These are phyloP conservation scores for Actinomortierella ambigua DNA, from an alignment of 371 early-diverging fungal genomes.

Conservation along the genomic window DNA sequence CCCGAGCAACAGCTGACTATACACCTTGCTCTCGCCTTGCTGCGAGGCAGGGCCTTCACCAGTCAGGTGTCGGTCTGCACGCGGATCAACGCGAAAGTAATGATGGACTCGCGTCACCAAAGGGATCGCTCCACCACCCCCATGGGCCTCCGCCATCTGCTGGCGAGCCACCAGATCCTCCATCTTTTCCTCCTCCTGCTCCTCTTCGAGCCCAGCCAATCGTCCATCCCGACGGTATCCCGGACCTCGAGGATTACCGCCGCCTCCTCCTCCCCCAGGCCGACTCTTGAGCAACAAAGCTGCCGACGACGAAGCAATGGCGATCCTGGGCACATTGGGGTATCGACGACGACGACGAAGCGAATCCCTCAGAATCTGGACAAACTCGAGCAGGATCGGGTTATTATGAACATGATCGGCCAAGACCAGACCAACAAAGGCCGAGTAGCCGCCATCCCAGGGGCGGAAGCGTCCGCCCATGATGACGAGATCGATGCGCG, in stretches of 20 bases:
- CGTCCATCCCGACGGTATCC: too few species aligned
- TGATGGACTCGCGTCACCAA: constrained; percentile 35
- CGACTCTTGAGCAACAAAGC: too few species aligned
- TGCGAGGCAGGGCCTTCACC: constrained; percentile 10
- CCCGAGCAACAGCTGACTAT: too few species aligned
- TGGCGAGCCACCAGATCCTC: constrained; percentile 20
- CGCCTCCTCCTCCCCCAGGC: too few species aligned
- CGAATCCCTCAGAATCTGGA: constrained; percentile 38
- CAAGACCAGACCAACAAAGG: constrained; percentile 41
- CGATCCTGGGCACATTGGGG: too few species aligned
- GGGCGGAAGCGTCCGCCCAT: constrained; percentile 46
- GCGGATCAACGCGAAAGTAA: constrained; percentile 33
- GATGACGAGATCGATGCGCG: constrained; percentile 38
- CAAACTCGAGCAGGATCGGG: constrained; percentile 44
- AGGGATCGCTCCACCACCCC: constrained; percentile 16
- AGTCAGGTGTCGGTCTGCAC: constrained; percentile 16
- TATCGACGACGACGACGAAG: neutral
- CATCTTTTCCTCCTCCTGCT: constrained; percentile 33
- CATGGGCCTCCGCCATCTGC: neutral
- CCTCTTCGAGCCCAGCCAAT: constrained; percentile 31
- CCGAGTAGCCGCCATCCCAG: constrained; percentile 47
- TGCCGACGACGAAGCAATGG: too few species aligned
- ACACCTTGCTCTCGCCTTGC: too few species aligned
- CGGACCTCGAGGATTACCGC: neutral
- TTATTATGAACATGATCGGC: constrained; percentile 43